Conservation (phyloP, 768 basidiomycete species). For the Tremella fuciformis region DNA sequence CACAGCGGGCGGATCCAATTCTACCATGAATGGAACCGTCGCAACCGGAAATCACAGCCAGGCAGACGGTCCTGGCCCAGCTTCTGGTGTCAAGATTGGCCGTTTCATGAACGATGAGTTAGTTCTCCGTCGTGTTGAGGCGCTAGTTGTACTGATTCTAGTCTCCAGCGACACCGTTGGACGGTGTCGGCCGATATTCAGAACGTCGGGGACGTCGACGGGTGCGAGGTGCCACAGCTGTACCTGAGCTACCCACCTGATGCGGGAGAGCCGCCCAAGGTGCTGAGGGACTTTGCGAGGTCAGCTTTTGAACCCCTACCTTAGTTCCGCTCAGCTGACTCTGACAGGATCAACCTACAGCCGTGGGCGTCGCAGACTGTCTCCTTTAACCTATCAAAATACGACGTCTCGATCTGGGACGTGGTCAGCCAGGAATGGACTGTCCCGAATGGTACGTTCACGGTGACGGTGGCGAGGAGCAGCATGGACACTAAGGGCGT, state of each 20-base stretch:
- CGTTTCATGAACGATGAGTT: constrained; percentile 19
- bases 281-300: constrained; percentile 41
- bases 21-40: not conserved
- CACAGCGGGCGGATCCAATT: not conserved
- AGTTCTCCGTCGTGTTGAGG: not conserved
- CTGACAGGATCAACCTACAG: constrained; percentile 42
- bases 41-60: not conserved
- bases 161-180: constrained; percentile 43
- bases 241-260: constrained; percentile 40
- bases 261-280: constrained; percentile 43
- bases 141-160: constrained; percentile 2
- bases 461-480: constrained; percentile 36
- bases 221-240: constrained; percentile 51
- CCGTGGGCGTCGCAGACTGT: constrained; percentile 34
- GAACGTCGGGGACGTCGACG: constrained; percentile 43
- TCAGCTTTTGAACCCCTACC: constrained; percentile 3
- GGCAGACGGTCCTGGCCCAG: constrained; percentile 1
- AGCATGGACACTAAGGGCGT: constrained; percentile 31
- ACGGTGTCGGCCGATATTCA: constrained; percentile 41
- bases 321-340: constrained; percentile 3
- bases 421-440: constrained; percentile 42
- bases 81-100: constrained; percentile 13
- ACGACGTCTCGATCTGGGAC: constrained; percentile 50
- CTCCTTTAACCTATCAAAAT: constrained; percentile 41
- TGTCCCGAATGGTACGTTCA: constrained; percentile 42